A percentile compares a stretch with the other conserved stretches of the same genome.
Conservation (phyloP, 495 filamentous ascomycete species). For the Clohesyomyces aquaticus region DNA sequence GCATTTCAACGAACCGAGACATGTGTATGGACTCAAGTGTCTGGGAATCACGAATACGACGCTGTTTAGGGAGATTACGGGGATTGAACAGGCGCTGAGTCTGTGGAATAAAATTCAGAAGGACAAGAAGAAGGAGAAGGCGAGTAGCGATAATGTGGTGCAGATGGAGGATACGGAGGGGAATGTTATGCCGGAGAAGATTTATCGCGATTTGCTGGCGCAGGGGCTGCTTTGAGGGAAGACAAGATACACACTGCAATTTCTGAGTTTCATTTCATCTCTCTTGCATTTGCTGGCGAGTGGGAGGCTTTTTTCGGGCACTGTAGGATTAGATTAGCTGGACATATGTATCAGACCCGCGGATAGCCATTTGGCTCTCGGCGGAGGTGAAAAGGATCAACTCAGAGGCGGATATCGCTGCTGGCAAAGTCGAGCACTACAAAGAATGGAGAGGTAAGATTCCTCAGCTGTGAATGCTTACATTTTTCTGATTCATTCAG, state of each 20-base stretch:
- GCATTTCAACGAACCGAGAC: constrained; percentile 91
- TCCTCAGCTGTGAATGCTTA: too few relatives aligned
- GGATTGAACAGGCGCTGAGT: constrained; percentile 81
- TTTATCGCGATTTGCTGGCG: constrained; percentile 84
- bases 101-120: constrained; percentile 93
- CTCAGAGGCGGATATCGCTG: too few relatives aligned
- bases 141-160: constrained; percentile 77
- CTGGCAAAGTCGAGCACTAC: too few relatives aligned
- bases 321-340: background rate
- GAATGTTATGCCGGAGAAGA: constrained; percentile 98
- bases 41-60: constrained; percentile 91
- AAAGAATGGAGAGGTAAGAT: too few relatives aligned
- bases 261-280: constrained; percentile 15
- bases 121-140: constrained; percentile 78
- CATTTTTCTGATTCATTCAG: too few relatives aligned
- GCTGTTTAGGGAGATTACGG: constrained; percentile 90
- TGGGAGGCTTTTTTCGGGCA: too few relatives aligned
- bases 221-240: constrained; percentile 64
- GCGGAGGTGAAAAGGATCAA: too few relatives aligned
- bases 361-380: too few relatives aligned
- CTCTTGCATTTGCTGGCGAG: constrained; percentile 9
- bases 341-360: too few relatives aligned
- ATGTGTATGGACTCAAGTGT: constrained; percentile 91
- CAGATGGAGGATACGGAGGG: constrained; percentile 98
- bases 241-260: background rate